A percentile compares a stretch with the other conserved stretches of the same genome.
Conservation (phyloP, 148 eudicot species). For the Camellia japonica region DNA sequence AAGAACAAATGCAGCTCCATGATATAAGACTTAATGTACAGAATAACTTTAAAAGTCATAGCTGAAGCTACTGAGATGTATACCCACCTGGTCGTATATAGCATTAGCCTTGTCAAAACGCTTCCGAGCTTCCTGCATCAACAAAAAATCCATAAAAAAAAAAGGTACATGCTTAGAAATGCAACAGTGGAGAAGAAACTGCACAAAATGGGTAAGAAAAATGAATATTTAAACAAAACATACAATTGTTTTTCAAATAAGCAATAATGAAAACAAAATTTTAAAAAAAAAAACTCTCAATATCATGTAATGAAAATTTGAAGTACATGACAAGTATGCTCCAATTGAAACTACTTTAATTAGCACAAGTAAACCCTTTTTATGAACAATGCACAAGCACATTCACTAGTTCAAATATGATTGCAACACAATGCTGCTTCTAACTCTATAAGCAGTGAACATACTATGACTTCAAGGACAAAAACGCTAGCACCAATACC, state of each 20-base stretch:
- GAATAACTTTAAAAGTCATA: neutral
- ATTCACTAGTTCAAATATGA: conserved; percentile 9
- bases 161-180: conserved; percentile 16
- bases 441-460: neutral
- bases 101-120: conserved; percentile 87
- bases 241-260: neutral
- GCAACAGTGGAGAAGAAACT: conserved; percentile 1
- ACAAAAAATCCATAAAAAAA: conserved; percentile 7
- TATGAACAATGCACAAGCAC: conserved; percentile 7
- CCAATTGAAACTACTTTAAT: neutral
- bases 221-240: neutral
- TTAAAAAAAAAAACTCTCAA: neutral
- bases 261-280: neutral
- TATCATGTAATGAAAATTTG: neutral
- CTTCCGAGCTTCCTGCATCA: conserved; percentile 86
- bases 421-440: conserved; percentile 18
- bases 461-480: neutral
- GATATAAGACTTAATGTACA: neutral
- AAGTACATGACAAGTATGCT: neutral
- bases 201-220: neutral
- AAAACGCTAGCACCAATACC: neutral
- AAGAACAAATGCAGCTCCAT: neutral
- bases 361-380: neutral
- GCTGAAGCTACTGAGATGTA: neutral
- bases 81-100: conserved; percentile 70